Evolutionary conservation across 805 yeast genomes (phyloP), one percentile per base, ranked within the genome.

Genomic region (Hanseniaspora taiwanica): DNA sequence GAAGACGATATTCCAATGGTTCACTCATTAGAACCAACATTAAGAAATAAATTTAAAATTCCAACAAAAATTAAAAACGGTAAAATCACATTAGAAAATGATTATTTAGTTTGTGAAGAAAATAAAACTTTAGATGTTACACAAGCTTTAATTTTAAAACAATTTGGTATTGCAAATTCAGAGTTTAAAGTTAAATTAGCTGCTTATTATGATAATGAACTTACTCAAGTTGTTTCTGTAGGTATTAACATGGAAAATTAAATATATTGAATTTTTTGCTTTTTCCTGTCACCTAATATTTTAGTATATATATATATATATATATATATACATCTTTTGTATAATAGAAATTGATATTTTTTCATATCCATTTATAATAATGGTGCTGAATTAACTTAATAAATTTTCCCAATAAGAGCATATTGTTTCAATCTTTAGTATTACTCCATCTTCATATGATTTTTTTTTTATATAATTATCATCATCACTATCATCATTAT

Each of bases 1-100:
- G 96, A 86, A 56, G 97, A 91, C 48, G 99, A 91, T 60, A 86
- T 91, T 17, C 95, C 96, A 51, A 78, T 91, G 82, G 80, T 93
- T 10, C 98, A 91, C 59, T 85, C 97, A 5, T 71, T 93, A 64
- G 98, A 91, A 63, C 84, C 86, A 53, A 84, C 94, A 32, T 62
- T 91, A 55, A 81, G 98, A 69, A 82, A 77, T 61, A 81, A 81
- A 57, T 77, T 77, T 49, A 87, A 89, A 57, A 74, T 91, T 51
- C 97, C 98, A 50, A 87, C 97, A 4, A 79, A 76, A 56, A 81
- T 91, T 48, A 81, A 81, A 55, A 71, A 78, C 39, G 99, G 99
- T 59, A 89, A 89, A 59, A 80, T 91, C 48, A 69, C 72, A 43
- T 65, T 91, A 37, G 75, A 74, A 17, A 75, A 76, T 49, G 91